A percentile compares a stretch with the other conserved stretches of the same genome.
These are phyloP conservation scores for Epichloe gansuensis DNA, from an alignment of 2,329 filamentous ascomycete genomes.

Conservation along the genomic window DNA sequence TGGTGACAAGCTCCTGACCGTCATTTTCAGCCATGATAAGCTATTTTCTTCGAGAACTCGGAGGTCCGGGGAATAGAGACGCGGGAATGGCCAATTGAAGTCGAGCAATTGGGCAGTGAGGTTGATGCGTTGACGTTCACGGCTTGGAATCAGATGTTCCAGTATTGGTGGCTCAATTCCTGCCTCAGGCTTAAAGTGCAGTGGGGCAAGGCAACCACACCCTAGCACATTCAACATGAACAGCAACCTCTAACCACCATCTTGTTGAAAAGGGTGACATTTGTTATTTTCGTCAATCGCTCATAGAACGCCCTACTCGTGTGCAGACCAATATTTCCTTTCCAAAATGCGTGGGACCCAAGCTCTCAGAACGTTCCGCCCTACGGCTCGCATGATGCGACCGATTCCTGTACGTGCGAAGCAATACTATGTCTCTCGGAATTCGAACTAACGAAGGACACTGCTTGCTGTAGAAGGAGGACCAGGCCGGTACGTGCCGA, in stretches of 20 bases:
- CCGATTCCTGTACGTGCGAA: slow-evolving; percentile 52
- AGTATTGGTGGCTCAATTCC: slow-evolving; percentile 18
- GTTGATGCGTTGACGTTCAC: slow-evolving; percentile 21
- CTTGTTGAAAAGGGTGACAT: slow-evolving; percentile 15
- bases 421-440: slow-evolving; percentile 2
- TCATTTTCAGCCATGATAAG: slow-evolving; percentile 82
- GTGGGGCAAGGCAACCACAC: slow-evolving; percentile 23
- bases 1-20: slow-evolving; percentile 66
- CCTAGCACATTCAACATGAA: slow-evolving; percentile 19
- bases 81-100: slow-evolving; percentile 13
- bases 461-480: slow-evolving; percentile 42
- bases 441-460: slow-evolving; percentile 14
- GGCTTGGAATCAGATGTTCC: slow-evolving; percentile 30
- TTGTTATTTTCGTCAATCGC: slow-evolving; percentile 18
- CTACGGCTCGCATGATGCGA: slow-evolving; percentile 52
- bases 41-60: slow-evolving; percentile 19
- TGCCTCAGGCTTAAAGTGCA: slow-evolving; percentile 28
- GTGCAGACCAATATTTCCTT: slow-evolving; percentile 1
- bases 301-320: slow-evolving; percentile 14
- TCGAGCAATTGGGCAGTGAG: slow-evolving; percentile 3
- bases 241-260: slow-evolving; percentile 19
- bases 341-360: slow-evolving; percentile 52
- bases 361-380: slow-evolving; percentile 53
- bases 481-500: slow-evolving; percentile 49
- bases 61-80: slow-evolving; percentile 7